Evolutionary conservation across 2,329 filamentous ascomycete species (phyloP).

Genomic region (Penicillium sp.): DNA sequence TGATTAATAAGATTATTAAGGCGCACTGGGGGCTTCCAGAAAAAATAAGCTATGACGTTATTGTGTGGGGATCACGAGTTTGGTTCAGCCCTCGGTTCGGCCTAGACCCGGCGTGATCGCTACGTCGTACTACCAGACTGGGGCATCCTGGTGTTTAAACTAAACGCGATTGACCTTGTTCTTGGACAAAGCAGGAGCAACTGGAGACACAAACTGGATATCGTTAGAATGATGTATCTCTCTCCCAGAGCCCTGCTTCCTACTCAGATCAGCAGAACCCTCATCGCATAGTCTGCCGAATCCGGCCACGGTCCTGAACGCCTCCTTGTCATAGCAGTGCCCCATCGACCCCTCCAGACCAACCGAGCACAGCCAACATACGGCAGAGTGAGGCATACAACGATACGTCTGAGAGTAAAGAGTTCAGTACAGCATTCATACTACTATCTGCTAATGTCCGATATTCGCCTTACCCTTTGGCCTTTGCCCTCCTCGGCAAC

Average conservation of each 20-base stretch:
- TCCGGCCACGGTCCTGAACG: neutral
- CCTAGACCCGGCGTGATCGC: conserved; percentile 1
- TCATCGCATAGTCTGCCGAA: neutral
- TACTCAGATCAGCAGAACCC: neutral
- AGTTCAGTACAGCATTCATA: neutral
- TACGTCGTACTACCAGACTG: neutral
- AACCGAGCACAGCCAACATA: neutral
- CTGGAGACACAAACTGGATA: neutral
- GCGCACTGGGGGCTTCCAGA: conserved; percentile 23
- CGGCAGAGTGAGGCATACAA: neutral
- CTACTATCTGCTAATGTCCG: neutral
- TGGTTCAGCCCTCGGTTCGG: conserved; percentile 16
- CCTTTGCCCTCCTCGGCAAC: neutral
- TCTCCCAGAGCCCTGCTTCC: neutral
- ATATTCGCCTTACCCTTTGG: neutral
- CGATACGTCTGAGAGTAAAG: neutral
- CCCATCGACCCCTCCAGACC: conserved; percentile 6
- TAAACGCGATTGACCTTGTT: neutral
- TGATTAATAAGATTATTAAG: conserved; percentile 24
- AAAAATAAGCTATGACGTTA: conserved; percentile 29
- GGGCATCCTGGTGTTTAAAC: no score
- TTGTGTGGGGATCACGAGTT: conserved; percentile 30
- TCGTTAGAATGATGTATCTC: no score
- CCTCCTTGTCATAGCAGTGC: conserved; percentile 6
- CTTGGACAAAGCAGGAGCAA: neutral